phyloP scores from a whole-genome alignment of 805 yeast species.

The Pichia heedii region DNA sequence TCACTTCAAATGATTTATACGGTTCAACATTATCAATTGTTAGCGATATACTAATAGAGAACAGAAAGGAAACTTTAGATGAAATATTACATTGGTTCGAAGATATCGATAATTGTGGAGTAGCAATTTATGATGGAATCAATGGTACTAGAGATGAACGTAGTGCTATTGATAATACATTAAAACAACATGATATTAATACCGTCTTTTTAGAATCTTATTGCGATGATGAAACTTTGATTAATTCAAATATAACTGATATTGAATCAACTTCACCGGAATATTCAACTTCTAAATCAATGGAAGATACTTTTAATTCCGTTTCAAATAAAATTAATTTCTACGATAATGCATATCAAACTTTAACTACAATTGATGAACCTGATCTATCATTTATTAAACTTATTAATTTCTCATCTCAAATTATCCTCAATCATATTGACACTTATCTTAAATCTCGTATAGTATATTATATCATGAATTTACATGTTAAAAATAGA shows the following conservation, averaged over 20 bases:
- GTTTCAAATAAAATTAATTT: constrained; percentile 63
- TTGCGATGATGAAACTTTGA: constrained; percentile 75
- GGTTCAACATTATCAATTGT: constrained; percentile 42
- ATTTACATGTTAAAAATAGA: constrained; percentile 85
- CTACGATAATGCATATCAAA: constrained; percentile 69
- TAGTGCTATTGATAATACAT: constrained; percentile 43
- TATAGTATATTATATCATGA: constrained; percentile 93
- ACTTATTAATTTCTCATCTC: constrained; percentile 78
- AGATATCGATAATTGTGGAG: constrained; percentile 64
- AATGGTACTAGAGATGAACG: constrained; percentile 75
- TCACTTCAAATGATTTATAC: constrained; percentile 59
- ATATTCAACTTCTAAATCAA: constrained; percentile 61
- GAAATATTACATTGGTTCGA: constrained; percentile 86
- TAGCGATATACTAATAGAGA: constrained; percentile 51
- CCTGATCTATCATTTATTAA: constrained; percentile 74
- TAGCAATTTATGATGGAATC: constrained; percentile 91
- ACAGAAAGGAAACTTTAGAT: constrained; percentile 60
- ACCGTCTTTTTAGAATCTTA: constrained; percentile 90
- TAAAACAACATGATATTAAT: constrained; percentile 60
- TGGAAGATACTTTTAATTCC: constrained; percentile 65
- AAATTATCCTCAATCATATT: constrained; percentile 79
- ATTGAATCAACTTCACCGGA: constrained; percentile 67
- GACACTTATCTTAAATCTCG: constrained; percentile 85
- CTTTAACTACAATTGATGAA: constrained; percentile 53
- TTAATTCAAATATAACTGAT: constrained; percentile 60